Evolutionary conservation across 108 stramenopile genomes (phyloP).

Genomic region (Cyclotella atomus): DNA sequence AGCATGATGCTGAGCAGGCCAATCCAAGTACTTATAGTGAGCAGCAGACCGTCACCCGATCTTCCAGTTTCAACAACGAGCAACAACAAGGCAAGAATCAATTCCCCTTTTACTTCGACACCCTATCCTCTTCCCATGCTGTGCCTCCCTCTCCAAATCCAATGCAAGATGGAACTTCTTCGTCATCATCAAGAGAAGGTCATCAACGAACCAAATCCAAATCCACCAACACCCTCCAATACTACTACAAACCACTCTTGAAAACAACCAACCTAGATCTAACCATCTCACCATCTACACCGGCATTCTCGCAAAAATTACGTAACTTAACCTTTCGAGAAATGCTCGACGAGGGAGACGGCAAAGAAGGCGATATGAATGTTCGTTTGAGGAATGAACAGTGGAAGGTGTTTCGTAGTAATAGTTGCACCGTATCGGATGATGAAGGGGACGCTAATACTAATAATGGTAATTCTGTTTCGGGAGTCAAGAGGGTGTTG

Average conservation of each 20-base stretch:
- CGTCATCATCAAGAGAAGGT: no score
- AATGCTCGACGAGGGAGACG: conserved; percentile 46
- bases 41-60: no score
- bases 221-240: conserved; percentile 35
- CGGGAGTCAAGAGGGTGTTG: neutral
- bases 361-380: conserved; percentile 37
- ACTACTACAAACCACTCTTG: conserved; percentile 14
- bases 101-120: neutral
- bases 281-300: neutral
- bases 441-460: neutral
- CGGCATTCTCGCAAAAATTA: neutral
- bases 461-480: neutral
- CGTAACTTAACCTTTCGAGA: conserved; percentile 34
- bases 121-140: no score
- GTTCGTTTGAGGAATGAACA: conserved; percentile 28
- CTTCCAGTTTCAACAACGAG: neutral
- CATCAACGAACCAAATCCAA: conserved; percentile 11
- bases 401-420: conserved; percentile 39
- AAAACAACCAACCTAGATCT: neutral
- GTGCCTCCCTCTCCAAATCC: no score
- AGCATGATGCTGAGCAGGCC: neutral
- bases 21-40: no score
- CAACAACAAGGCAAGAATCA: neutral
- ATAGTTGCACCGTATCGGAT: neutral
- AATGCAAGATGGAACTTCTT: no score